Conservation (phyloP, 306 rosid species). For the Lathyrus tuberosus region DNA sequence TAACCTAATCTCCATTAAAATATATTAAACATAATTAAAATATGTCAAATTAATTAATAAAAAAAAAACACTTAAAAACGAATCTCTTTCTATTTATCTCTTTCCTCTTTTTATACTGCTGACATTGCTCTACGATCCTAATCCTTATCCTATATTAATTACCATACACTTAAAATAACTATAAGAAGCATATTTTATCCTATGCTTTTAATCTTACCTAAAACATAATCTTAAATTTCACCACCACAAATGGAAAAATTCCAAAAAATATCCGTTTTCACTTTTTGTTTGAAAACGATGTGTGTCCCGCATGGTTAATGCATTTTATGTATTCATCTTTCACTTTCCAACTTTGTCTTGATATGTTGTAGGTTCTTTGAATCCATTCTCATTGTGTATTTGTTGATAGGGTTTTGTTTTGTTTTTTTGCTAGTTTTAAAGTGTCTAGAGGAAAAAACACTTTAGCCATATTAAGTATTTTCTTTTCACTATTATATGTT, state of each 20-base stretch:
- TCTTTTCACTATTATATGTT: background rate
- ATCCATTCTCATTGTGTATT: conserved; percentile 20
- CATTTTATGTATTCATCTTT: conserved; percentile 36
- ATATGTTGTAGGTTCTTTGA: conserved; percentile 41
- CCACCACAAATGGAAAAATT: conserved; percentile 32
- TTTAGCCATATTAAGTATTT: conserved; percentile 37
- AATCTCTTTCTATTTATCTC: conserved; percentile 36
- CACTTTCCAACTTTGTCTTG: conserved; percentile 16
- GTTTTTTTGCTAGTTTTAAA: background rate
- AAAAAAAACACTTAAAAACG: conserved; percentile 29
- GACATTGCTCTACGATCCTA: conserved; percentile 37
- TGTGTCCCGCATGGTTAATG: conserved; percentile 36
- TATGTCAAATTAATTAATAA: conserved; percentile 21
- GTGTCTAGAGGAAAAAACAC: conserved; percentile 1
- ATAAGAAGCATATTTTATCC: conserved; percentile 12
- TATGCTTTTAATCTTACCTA: conserved; percentile 10
- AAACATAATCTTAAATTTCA: conserved; percentile 28
- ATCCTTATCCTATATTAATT: conserved; percentile 68
- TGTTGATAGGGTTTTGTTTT: background rate
- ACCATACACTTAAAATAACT: conserved; percentile 41
- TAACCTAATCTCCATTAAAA: conserved; percentile 28
- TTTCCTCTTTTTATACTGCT: conserved; percentile 24
- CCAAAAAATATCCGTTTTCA: conserved; percentile 24
- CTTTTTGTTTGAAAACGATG: conserved; percentile 47
- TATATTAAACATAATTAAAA: background rate